Base-by-base conservation (phyloP, 1,139 yeast genomes). In the Magnusiomyces fungicola region DNA sequence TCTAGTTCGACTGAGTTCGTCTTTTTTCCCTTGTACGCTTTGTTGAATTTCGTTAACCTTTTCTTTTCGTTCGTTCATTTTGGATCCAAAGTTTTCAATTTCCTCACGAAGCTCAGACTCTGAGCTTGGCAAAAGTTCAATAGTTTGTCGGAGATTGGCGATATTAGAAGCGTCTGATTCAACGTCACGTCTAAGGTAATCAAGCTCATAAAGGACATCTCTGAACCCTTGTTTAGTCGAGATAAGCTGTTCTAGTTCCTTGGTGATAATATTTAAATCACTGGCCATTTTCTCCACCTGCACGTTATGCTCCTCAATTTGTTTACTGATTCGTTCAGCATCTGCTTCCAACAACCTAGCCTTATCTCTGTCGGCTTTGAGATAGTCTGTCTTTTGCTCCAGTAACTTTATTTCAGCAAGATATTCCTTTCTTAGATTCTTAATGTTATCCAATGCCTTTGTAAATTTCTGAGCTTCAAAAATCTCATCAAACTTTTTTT, bases 391-490 rank as follows among this genome's bases (percentile, higher is more conserved):
- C 29, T 85, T 79, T 59, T 86, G 89, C 55, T 83, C 82, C 46
- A 88, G 73, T 21, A 90, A 65, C 61, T 83, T 85, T 45, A 87
- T 83, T 53, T 88, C 94, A 1, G 74, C 71, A 4, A 80, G 69
- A 78, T 88, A 79, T 48, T 88, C 95, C 61, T 89, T 90, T 51
- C 87, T 78, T 45, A 89, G 78, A 0, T 66, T 64, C 63, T 89
- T 90, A 61, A 94, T 74, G 53, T 78, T 80, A 52, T 90, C 97
- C 44, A 92, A 70, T 1, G 95, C 96, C 62, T 87, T 90, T 1
- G 97, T 89, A 60, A 85, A 94, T 65, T 88, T 89, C 57, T 89
- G 79, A 0, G 97, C 96, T 65, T 94, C 97, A 59, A 94, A 94
- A 5, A 94, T 92, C 63, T 92, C 98, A 65, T 94, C 98, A 61